Conservation (phyloP, 2,329 filamentous ascomycete species). For the Bisporella sp. region DNA sequence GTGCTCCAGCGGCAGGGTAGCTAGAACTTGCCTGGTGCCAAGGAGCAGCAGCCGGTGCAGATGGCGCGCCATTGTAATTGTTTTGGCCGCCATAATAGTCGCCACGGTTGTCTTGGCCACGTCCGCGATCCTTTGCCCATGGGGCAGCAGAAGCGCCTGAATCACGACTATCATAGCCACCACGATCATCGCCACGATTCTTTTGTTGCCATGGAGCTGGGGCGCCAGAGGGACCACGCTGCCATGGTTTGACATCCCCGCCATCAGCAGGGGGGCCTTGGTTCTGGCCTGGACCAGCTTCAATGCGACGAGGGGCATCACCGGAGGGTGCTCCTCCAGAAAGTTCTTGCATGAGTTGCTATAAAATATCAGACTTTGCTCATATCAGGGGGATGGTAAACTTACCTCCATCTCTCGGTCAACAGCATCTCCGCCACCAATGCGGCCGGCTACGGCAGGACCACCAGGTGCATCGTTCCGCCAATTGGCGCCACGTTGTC, state of each 20-base stretch:
- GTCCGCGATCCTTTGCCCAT: constrained; percentile 54
- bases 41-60: constrained; percentile 38
- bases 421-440: constrained; percentile 73
- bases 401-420: constrained; percentile 92
- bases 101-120: constrained; percentile 36
- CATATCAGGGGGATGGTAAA: neutral
- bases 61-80: constrained; percentile 41
- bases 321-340: constrained; percentile 61
- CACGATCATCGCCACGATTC: constrained; percentile 33
- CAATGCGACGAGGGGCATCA: constrained; percentile 70
- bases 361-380: constrained; percentile 29
- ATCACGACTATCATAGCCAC: constrained; percentile 31
- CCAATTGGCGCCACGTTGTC: constrained; percentile 73
- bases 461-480: constrained; percentile 63
- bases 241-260: constrained; percentile 74
- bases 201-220: constrained; percentile 68
- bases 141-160: constrained; percentile 42
- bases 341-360: constrained; percentile 98
- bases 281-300: constrained; percentile 66
- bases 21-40: constrained; percentile 37
- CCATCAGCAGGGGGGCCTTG: constrained; percentile 36
- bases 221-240: constrained; percentile 75
- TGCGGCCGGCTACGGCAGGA: constrained; percentile 50
- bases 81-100: constrained; percentile 41
- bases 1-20: constrained; percentile 30